phyloP scores from a whole-genome alignment of 768 basidiomycete species.

The Lactarius quietus region DNA sequence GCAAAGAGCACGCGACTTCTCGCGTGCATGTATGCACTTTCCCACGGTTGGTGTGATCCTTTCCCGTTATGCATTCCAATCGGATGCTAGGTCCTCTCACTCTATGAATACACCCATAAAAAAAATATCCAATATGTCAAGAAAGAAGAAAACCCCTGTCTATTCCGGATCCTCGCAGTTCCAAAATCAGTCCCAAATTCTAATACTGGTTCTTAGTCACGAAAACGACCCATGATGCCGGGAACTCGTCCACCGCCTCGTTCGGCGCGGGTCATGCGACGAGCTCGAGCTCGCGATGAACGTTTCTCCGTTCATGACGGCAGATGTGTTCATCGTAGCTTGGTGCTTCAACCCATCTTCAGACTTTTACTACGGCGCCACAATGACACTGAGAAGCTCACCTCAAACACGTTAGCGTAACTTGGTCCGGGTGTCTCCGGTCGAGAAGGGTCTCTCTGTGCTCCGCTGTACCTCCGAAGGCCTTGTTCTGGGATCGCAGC shows the following conservation, averaged over 20 bases:
- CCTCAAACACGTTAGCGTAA: constrained; percentile 25
- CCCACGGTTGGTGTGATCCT: constrained; percentile 8
- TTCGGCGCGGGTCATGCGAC: constrained; percentile 22
- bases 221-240: constrained; percentile 23
- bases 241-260: constrained; percentile 17
- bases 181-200: not conserved
- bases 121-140: constrained; percentile 14
- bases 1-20: not conserved
- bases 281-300: constrained; percentile 5
- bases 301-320: constrained; percentile 24
- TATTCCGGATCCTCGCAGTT: not conserved
- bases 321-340: constrained; percentile 17
- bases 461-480: constrained; percentile 24
- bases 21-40: constrained; percentile 5
- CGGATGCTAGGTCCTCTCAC: not conserved
- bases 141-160: constrained; percentile 11
- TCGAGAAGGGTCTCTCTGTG: constrained; percentile 22
- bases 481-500: constrained; percentile 18
- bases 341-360: constrained; percentile 1
- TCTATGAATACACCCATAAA: constrained; percentile 11
- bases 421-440: constrained; percentile 22
- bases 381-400: constrained; percentile 15
- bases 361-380: not conserved
- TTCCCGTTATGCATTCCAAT: not conserved
- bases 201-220: constrained; percentile 9